Evolutionary conservation across 1,284 basidiomycete species (phyloP), one percentile per base, ranked within the genome.

Genomic region (Stygiomarasmius scandens): DNA sequence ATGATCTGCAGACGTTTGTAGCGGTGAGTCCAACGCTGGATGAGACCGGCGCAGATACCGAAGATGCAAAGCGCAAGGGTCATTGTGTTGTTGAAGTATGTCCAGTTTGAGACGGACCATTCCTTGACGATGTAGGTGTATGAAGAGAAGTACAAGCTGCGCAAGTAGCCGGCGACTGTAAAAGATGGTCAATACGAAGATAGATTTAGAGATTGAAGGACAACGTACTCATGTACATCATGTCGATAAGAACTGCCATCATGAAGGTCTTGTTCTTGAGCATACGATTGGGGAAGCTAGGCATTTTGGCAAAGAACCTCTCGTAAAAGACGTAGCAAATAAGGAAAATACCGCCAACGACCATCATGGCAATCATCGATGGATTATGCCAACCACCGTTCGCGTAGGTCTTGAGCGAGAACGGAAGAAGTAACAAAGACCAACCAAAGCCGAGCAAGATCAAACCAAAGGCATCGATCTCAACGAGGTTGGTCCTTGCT

Each of bases 241-340:
- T 58, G 34, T 63, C 61, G 23, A 63, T 63, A 24, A 61, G 38
- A 24, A 63, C 47, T 2, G 61, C 59, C 11, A 41, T 32, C n/a
- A 63, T 56, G 47, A 63, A 60, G 0, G 61, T 63, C 22, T 55
- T 58, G 54, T 63, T 63, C 25, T 41, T 52, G n/a, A 63, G 47
- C 2, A 62, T 19, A 49, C 61, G 61, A 25, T 41, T 48, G 6
- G 61, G 61, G 16, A 43, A 43, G 41, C 52, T 58, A 19, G 61
- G 61, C 11, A 56, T 38, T 19, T 16, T 29, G 9, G 59, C 46
- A n/a, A 59, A 25, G n/a, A 54, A 56, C 27, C 23, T 45, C 54
- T 63, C 61, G 34, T 56, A 63, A 22, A 57, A 16, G 32, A 56
- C 44, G 46, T 53, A 63, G 19, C 50, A 38, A 38, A 63, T 52